These are phyloP conservation scores for Brasilioporus rufonigricans DNA, from an alignment of 768 basidiomycete species.

Conservation along the genomic window DNA sequence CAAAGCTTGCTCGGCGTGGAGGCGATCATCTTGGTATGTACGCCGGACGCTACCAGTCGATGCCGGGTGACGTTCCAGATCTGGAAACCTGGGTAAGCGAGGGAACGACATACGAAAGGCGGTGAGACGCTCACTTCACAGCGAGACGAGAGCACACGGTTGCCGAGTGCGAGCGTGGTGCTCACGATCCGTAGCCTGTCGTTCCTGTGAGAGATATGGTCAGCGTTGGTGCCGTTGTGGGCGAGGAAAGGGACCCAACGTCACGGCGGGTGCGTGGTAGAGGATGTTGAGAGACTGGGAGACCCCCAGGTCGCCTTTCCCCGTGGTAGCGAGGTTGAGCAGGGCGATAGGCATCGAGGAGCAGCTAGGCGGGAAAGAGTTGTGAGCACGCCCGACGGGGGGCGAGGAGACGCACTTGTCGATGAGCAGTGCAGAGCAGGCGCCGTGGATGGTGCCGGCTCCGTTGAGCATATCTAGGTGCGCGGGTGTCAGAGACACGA, in stretches of 20 bases:
- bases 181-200: conserved; percentile 51
- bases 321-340: conserved; percentile 25
- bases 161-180: conserved; percentile 50
- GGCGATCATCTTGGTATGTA: conserved; percentile 55
- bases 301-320: conserved; percentile 35
- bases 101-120: not conserved
- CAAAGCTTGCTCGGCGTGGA: conserved; percentile 30
- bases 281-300: conserved; percentile 52
- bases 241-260: conserved; percentile 28
- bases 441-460: conserved; percentile 49
- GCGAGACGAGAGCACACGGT: conserved; percentile 44
- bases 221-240: not conserved
- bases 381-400: not conserved
- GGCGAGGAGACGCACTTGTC: conserved; percentile 40
- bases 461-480: conserved; percentile 59
- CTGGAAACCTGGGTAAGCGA: conserved; percentile 26
- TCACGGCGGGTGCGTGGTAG: conserved; percentile 54
- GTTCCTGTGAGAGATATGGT: conserved; percentile 33
- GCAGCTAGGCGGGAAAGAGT: conserved; percentile 37
- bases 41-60: conserved; percentile 52
- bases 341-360: conserved; percentile 48
- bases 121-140: conserved; percentile 44
- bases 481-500: too few species aligned
- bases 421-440: conserved; percentile 52
- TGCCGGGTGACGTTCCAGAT: conserved; percentile 56